Evolutionary conservation across 768 basidiomycete species (phyloP).

Genomic region (Fistulinella prunicolor): DNA sequence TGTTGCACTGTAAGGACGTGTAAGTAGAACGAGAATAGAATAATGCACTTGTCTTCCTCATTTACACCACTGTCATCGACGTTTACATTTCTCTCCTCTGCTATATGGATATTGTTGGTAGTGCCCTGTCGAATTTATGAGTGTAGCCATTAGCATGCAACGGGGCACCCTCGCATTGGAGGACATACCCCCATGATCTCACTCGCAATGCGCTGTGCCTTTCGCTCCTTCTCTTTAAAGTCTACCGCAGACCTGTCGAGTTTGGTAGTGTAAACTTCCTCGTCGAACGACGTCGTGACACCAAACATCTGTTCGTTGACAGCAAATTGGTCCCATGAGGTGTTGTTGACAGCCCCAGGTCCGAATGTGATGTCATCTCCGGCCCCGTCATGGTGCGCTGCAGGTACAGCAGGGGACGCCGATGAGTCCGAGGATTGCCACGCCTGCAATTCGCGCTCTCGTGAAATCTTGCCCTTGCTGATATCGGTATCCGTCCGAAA

Average conservation of each 20-base stretch:
- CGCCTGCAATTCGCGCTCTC: conserved; percentile 78
- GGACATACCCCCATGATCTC: conserved; percentile 82
- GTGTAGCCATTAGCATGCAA: conserved; percentile 7
- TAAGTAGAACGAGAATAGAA: conserved; percentile 9
- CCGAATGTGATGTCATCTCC: conserved; percentile 75
- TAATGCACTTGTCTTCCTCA: conserved; percentile 92
- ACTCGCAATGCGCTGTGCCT: conserved; percentile 83
- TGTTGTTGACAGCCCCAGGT: conserved; percentile 39
- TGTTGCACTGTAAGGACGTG: conserved; percentile 19
- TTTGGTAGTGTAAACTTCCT: conserved; percentile 93
- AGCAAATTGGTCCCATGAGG: conserved; percentile 88
- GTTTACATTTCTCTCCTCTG: conserved; percentile 74
- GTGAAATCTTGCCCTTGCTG: conserved; percentile 48
- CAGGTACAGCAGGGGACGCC: conserved; percentile 25
- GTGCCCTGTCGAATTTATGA: conserved; percentile 41
- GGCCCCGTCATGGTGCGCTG: conserved; percentile 27
- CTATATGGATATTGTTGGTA: conserved; percentile 78
- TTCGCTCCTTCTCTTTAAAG: conserved; percentile 83
- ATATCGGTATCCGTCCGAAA: conserved; percentile 86
- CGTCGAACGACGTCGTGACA: conserved; percentile 86
- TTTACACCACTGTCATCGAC: conserved; percentile 73
- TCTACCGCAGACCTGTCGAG: conserved; percentile 82
- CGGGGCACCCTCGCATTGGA: not conserved
- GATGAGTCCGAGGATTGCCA: conserved; percentile 55
- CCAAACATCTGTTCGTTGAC: conserved; percentile 93